These are phyloP conservation scores for Calycina herbarum DNA, from an alignment of 2,329 filamentous ascomycete species.

Conservation along the genomic window DNA sequence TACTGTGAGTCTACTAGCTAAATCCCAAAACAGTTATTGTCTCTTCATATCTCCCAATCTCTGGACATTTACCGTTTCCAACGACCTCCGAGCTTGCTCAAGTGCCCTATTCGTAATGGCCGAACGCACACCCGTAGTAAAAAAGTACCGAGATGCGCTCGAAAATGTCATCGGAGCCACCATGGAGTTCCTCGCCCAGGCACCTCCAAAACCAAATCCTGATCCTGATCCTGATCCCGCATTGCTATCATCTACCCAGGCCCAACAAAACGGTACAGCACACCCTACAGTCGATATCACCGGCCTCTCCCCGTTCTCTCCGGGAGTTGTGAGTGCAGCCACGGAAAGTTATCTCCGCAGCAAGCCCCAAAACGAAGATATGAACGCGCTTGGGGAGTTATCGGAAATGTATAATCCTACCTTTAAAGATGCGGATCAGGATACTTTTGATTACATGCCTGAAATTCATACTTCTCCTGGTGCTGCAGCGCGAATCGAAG, in stretches of 20 bases:
- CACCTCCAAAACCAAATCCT: conserved; percentile 9
- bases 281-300: neutral
- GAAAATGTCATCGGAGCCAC: conserved; percentile 44
- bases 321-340: conserved; percentile 12
- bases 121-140: conserved; percentile 45
- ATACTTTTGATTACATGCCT: conserved; percentile 22
- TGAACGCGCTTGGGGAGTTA: neutral
- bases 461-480: conserved; percentile 20
- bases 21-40: conserved; percentile 23
- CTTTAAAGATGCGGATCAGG: conserved; percentile 12
- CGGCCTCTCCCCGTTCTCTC: conserved; percentile 19
- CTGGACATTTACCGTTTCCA: conserved; percentile 33
- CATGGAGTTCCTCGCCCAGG: conserved; percentile 39
- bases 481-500: conserved; percentile 26
- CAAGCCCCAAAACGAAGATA: conserved; percentile 10
- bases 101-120: conserved; percentile 49
- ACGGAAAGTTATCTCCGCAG: conserved; percentile 25
- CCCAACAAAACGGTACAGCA: conserved; percentile 6
- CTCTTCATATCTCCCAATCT: conserved; percentile 31
- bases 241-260: conserved; percentile 7
- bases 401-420: conserved; percentile 14
- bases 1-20: neutral
- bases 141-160: conserved; percentile 45
- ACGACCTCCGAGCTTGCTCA: conserved; percentile 41
- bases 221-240: neutral